phyloP scores from a whole-genome alignment of 257 asterid species.

The Solanum acaule region DNA sequence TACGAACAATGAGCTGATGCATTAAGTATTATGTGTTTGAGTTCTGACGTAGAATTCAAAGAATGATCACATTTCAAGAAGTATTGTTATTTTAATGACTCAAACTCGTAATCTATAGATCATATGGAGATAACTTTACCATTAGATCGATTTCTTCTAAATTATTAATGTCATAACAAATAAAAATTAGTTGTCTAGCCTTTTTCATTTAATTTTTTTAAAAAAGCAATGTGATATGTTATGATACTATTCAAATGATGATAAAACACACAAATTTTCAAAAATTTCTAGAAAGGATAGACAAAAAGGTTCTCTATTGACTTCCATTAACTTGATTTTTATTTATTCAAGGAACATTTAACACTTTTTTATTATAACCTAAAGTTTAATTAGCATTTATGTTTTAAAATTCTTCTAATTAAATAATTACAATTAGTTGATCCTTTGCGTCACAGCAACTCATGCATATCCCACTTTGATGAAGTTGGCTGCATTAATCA shows the following conservation, averaged over 20 bases:
- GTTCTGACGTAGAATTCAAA: too few species aligned
- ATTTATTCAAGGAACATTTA: not conserved
- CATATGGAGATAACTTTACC: too few species aligned
- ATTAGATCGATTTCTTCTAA: not conserved
- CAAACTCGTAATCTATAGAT: not conserved
- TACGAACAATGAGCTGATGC: not conserved
- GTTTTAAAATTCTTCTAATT: not conserved
- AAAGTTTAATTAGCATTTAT: not conserved
- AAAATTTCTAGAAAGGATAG: not conserved
- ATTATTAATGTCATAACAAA: not conserved
- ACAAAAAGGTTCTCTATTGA: not conserved
- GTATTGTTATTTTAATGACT: too few species aligned
- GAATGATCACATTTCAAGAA: not conserved
- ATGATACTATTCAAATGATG: not conserved
- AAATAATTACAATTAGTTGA: not conserved
- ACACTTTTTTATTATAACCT: not conserved
- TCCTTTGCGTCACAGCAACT: not conserved
- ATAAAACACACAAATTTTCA: not conserved
- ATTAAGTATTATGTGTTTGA: not conserved
- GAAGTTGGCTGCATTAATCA: not conserved
- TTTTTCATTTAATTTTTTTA: not conserved
- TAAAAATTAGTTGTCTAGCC: not conserved
- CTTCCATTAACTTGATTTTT: not conserved
- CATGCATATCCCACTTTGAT: not conserved
- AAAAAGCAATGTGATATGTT: not conserved